Percentiles rank a stretch among this genome's conserved stretches.
Evolutionary conservation across 106 monocot species (phyloP).

Genomic region (Dendrobium chrysotoxum): DNA sequence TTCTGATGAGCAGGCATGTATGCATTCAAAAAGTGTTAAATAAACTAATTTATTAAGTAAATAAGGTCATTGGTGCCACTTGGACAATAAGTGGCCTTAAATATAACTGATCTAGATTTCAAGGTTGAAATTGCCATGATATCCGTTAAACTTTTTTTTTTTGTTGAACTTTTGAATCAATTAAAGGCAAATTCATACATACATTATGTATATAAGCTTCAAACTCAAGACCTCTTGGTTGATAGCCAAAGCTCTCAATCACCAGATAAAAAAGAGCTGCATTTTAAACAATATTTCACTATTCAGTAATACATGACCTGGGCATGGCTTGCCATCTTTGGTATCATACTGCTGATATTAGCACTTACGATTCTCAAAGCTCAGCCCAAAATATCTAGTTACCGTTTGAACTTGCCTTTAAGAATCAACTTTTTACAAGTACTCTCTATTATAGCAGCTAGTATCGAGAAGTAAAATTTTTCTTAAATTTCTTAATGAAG

Average conservation of each 20-base stretch:
- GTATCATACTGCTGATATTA: not conserved
- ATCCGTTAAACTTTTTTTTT: too few species aligned
- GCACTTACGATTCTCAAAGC: not conserved
- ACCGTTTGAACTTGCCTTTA: not conserved
- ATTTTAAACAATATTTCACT: not conserved
- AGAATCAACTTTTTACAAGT: not conserved
- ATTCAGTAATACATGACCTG: not conserved
- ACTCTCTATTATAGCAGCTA: not conserved
- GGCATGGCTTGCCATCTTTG: not conserved
- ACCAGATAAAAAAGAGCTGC: too few species aligned
- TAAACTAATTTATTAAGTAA: not conserved
- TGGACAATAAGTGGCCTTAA: not conserved
- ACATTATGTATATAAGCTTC: too few species aligned
- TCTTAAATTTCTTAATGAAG: not conserved
- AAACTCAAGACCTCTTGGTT: too few species aligned
- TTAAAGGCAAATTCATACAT: too few species aligned
- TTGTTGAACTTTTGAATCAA: too few species aligned
- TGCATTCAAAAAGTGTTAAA: not conserved
- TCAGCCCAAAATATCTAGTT: not conserved
- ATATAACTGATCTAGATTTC: not conserved
- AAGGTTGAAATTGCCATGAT: too few species aligned
- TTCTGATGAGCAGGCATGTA: not conserved
- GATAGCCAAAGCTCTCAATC: too few species aligned
- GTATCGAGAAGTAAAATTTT: not conserved
- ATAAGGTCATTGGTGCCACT: not conserved